A percentile compares a stretch with the other conserved stretches of the same genome.
phyloP scores from a whole-genome alignment of 768 basidiomycete species.

The Lactarius akahatsu region DNA sequence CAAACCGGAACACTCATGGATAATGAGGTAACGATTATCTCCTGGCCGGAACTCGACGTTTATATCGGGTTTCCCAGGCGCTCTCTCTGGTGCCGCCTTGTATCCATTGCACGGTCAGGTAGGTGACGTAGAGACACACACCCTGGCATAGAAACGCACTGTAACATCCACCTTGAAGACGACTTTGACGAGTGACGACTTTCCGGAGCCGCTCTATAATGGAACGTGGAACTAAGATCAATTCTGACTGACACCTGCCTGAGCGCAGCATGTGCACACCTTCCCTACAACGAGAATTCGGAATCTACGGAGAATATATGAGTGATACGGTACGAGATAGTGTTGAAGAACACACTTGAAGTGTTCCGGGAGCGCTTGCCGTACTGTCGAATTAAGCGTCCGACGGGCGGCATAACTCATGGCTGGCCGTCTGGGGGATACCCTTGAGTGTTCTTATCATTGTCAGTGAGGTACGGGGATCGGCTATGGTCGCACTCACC shows the following conservation, averaged over 20 bases:
- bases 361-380: slow-evolving; percentile 1
- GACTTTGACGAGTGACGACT: slow-evolving; percentile 14
- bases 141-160: not conserved
- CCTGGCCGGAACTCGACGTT: slow-evolving; percentile 1
- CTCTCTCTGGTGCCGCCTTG: not conserved
- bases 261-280: not conserved
- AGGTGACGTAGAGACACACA: not conserved
- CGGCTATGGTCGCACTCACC: not conserved
- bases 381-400: slow-evolving; percentile 2
- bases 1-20: slow-evolving; percentile 12
- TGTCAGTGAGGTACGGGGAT: not conserved
- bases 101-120: not conserved
- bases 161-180: slow-evolving; percentile 11
- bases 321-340: not conserved
- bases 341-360: slow-evolving; percentile 3
- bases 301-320: slow-evolving; percentile 5
- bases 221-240: not conserved
- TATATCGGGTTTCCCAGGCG: not conserved
- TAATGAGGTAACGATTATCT: slow-evolving; percentile 8
- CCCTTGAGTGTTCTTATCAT: not conserved
- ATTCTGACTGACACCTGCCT: too few species aligned
- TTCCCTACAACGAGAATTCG: slow-evolving; percentile 19
- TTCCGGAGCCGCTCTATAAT: slow-evolving; percentile 11
- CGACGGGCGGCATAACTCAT: too few species aligned
- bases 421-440: not conserved